Evolutionary conservation across 2,329 filamentous ascomycete species (phyloP).

Genomic region (Pochonia chlamydosporia): DNA sequence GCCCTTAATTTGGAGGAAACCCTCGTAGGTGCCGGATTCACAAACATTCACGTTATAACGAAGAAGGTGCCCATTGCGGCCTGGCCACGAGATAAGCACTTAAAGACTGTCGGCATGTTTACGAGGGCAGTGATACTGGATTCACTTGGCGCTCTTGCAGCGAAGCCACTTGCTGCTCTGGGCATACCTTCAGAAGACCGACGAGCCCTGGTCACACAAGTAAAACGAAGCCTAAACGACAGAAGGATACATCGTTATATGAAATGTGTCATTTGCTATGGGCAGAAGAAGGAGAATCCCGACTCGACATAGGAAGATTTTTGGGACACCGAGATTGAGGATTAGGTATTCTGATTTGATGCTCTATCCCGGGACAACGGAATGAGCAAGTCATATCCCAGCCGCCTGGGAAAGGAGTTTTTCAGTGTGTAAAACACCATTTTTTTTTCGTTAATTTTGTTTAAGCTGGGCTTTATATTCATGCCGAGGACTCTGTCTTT

Average conservation of each 20-base stretch:
- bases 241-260: conserved; percentile 35
- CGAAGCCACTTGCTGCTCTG: conserved; percentile 33
- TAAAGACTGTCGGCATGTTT: conserved; percentile 36
- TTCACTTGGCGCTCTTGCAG: conserved; percentile 34
- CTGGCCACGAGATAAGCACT: conserved; percentile 35
- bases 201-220: conserved; percentile 23
- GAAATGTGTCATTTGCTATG: conserved; percentile 36
- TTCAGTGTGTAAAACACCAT: no score
- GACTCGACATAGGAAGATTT: neutral
- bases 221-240: conserved; percentile 28
- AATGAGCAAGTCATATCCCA: no score
- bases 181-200: conserved; percentile 29
- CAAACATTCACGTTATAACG: conserved; percentile 34
- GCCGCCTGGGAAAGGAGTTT: no score
- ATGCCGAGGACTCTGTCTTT: neutral
- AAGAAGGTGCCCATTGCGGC: conserved; percentile 40
- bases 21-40: conserved; percentile 37
- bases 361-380: no score
- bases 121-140: conserved; percentile 37
- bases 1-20: conserved; percentile 25
- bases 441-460: no score
- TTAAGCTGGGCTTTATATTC: no score
- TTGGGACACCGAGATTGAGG: neutral
- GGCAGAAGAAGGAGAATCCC: conserved; percentile 29
- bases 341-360: neutral